Conservation (phyloP, 371 early-diverging fungal species). For the Chytridium lagenaria region DNA sequence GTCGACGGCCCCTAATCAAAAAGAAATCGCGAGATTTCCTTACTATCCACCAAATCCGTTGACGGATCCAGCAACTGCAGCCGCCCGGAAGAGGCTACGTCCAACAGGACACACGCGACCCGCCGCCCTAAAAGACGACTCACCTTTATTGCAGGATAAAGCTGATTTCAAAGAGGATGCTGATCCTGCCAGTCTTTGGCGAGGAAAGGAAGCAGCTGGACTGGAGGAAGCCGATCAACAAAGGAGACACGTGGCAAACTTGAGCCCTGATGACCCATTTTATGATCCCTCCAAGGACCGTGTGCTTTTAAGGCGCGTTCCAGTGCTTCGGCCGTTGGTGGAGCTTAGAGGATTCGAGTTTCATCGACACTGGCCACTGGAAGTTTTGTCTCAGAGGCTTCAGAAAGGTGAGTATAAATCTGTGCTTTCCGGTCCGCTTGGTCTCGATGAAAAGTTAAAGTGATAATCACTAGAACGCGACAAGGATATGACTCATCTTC, state of each 20-base stretch:
- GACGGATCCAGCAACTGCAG: neutral
- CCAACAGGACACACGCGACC: neutral
- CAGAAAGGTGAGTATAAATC: constrained; percentile 21
- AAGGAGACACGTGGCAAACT: too few relatives aligned
- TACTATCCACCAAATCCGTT: neutral
- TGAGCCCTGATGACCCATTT: constrained; percentile 12
- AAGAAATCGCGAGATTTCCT: neutral
- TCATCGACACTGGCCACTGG: constrained; percentile 36
- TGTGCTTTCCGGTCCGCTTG: too few relatives aligned
- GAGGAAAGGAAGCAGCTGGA: too few relatives aligned
- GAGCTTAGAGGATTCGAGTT: constrained; percentile 32
- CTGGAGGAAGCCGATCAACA: too few relatives aligned
- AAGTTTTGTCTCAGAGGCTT: constrained; percentile 28
- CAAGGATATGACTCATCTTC: constrained; percentile 28
- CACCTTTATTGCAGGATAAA: too few relatives aligned
- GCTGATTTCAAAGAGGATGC: too few relatives aligned
- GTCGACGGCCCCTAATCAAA: neutral
- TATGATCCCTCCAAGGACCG: constrained; percentile 30
- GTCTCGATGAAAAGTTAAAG: neutral
- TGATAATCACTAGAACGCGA: constrained; percentile 26
- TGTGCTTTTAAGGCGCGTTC: constrained; percentile 22
- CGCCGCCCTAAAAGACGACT: neutral
- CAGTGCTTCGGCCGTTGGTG: constrained; percentile 28
- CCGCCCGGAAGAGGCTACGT: neutral
- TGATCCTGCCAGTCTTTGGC: too few relatives aligned